Evolutionary conservation across 2,329 filamentous ascomycete species (phyloP).

Genomic region (Bipolaris gigantea): DNA sequence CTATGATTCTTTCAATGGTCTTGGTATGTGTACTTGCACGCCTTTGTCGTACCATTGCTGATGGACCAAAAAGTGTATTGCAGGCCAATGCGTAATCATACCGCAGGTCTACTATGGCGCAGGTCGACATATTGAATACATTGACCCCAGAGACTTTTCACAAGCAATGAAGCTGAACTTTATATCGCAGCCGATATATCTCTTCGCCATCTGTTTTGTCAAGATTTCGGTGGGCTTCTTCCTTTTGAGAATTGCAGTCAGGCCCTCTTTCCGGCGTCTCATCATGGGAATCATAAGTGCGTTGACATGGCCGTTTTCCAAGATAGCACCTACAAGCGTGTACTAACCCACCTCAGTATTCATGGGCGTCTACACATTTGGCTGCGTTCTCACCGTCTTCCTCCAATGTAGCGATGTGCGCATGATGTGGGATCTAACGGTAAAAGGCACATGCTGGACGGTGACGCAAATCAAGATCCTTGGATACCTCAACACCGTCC

Average conservation of each 20-base stretch:
- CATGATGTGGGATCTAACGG: slow-evolving; percentile 49
- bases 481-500: slow-evolving; percentile 50
- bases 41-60: background rate
- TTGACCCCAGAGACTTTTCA: slow-evolving; percentile 39
- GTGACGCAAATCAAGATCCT: slow-evolving; percentile 46
- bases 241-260: slow-evolving; percentile 50
- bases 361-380: slow-evolving; percentile 49
- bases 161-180: slow-evolving; percentile 53
- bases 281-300: slow-evolving; percentile 51
- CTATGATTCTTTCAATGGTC: slow-evolving; percentile 49
- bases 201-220: slow-evolving; percentile 51
- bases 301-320: slow-evolving; percentile 6
- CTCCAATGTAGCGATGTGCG: slow-evolving; percentile 54
- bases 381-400: slow-evolving; percentile 53
- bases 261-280: slow-evolving; percentile 46
- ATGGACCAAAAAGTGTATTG: slow-evolving; percentile 35
- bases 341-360: slow-evolving; percentile 39
- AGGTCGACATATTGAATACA: slow-evolving; percentile 52
- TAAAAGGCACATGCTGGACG: slow-evolving; percentile 50
- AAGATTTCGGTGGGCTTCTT: slow-evolving; percentile 56
- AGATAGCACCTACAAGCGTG: too few species aligned
- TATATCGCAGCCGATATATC: slow-evolving; percentile 51
- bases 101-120: slow-evolving; percentile 49
- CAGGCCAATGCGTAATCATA: slow-evolving; percentile 48
- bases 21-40: slow-evolving; percentile 23